Evolutionary conservation across 2,329 filamentous ascomycete genomes (phyloP).

Genomic region (Emmonsiellopsis sp.): DNA sequence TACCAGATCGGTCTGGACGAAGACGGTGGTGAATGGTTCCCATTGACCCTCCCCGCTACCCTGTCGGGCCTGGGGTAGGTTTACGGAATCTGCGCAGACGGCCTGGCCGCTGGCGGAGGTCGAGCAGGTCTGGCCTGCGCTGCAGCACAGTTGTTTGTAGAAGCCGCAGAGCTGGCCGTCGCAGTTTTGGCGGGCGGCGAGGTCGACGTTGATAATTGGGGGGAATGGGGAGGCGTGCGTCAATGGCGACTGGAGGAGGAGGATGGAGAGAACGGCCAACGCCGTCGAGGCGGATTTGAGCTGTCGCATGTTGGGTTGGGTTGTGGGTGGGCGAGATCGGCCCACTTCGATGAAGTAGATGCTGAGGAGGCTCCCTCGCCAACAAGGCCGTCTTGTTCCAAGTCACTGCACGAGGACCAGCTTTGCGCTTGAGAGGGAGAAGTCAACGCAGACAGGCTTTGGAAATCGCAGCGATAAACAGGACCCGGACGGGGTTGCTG

Average conservation of each 20-base stretch:
- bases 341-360: too few species aligned
- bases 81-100: slow-evolving; percentile 28
- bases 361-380: too few species aligned
- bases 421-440: too few species aligned
- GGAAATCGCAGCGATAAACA: too few species aligned
- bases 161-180: slow-evolving; percentile 42
- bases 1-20: slow-evolving; percentile 42
- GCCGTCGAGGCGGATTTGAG: background rate
- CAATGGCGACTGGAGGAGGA: slow-evolving; percentile 15
- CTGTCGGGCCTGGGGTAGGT: slow-evolving; percentile 3
- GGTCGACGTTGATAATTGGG: slow-evolving; percentile 10
- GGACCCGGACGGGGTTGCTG: too few species aligned
- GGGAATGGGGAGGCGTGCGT: slow-evolving; percentile 24
- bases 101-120: slow-evolving; percentile 42
- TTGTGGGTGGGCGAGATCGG: background rate
- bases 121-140: slow-evolving; percentile 35
- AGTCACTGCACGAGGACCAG: too few species aligned
- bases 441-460: too few species aligned
- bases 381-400: too few species aligned
- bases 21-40: slow-evolving; percentile 50
- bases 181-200: slow-evolving; percentile 30
- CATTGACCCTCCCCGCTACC: slow-evolving; percentile 35
- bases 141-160: slow-evolving; percentile 42
- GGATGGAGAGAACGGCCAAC: slow-evolving; percentile 16
- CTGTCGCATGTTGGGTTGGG: background rate